Evolutionary conservation across 169 alveolate genomes (phyloP), one percentile per base, ranked within the genome.

Genomic region (Eimeria brunetti): DNA sequence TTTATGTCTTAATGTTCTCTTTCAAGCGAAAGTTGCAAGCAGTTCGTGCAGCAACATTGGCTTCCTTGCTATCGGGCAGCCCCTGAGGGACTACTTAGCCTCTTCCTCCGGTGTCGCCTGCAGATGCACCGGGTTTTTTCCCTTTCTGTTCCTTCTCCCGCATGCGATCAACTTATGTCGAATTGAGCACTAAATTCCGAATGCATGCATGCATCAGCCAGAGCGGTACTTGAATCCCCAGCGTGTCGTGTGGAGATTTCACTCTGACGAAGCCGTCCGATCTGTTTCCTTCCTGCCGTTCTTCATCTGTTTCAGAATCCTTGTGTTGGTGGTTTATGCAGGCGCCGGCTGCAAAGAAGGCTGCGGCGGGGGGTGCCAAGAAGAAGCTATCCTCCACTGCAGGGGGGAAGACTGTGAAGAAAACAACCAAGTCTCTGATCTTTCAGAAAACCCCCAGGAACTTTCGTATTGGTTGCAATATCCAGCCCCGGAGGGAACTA

Each of bases 391-490:
- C 91, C 22, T 44, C 91, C 3, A 81, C 44, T 33, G 76, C 85
- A 6, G 60, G 75, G 41, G 78, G 76, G 69, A 91, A 78, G 91
- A 41, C 36, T 11, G 78, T 36, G 84, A 91, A 91, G 95, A 81
- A 78, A 67, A 67, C 80, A 49, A 78, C 80, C 38, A 94, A 94
- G 88, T 96, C 97, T 90, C 98, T 98, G 84, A 86, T 98, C 91
- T 97, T 97, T 97, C 97, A 96, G 94, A 96, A 96, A 92, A 96
- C 94, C 60, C 97, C 97, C 30, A 97, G 98, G 53, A 98, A 97
- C 98, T 98, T 96, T 95, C 98, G 99, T 90, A 96, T 98, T 67
- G 99, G 99, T 78, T 98, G 99, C 58, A 98, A 96, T 96, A 97
- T 98, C 94, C 98, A 97, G 98, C 99, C 99, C 73, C 97, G 97